Base-by-base conservation (phyloP, 371 early-diverging fungal genomes). In the Mortierella sp. region DNA sequence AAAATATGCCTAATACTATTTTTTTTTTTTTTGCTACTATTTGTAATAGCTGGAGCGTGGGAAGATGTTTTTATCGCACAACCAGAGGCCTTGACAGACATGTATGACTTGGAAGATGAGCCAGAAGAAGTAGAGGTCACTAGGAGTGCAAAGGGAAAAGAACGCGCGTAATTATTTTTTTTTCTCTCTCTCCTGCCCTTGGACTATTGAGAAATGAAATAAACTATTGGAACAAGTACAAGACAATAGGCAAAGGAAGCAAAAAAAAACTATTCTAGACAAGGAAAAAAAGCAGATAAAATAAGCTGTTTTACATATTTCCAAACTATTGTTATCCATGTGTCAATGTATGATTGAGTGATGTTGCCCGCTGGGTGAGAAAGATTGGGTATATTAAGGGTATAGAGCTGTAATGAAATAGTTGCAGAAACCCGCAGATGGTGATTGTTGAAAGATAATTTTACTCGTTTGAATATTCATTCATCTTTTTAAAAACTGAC, bases 71-170 rank as follows among this genome's bases (percentile, higher is more conserved):
- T 35, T 28, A 74, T 79, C 54, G 80, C 67, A 51, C 64, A 73
- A 31, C 74, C 70, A 15, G 80, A 79, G 28, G 32, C 70, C 10
- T 49, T 74, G 29, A 40, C 63, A 1, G 74, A 79, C 35, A 32
- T 74, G 60, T 74, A 73, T 23, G 74, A 79, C 29, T 28, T 73
- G 53, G 74, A 70, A 34, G 73, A 79, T 23, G 74, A 73, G 31
- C 55, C 68, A 17, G 78, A 77, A 57, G 72, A 77, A 15, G 61
- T 68, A 0, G 77, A 71, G 63, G 40, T 43, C 2, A 28, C 64
- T 0, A 59, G 72, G 28, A 49, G 63, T 31, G 57, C 68, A 15
- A 77, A 77, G 22, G 78, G 78, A 59, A 77, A 77, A 58, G 78
- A 68, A 23, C 78, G 72, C 35, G 78, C 78, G 5, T 72, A 53